These are phyloP conservation scores for Pseudocercospora fuligena DNA, from an alignment of 2,329 filamentous ascomycete species.

Conservation along the genomic window DNA sequence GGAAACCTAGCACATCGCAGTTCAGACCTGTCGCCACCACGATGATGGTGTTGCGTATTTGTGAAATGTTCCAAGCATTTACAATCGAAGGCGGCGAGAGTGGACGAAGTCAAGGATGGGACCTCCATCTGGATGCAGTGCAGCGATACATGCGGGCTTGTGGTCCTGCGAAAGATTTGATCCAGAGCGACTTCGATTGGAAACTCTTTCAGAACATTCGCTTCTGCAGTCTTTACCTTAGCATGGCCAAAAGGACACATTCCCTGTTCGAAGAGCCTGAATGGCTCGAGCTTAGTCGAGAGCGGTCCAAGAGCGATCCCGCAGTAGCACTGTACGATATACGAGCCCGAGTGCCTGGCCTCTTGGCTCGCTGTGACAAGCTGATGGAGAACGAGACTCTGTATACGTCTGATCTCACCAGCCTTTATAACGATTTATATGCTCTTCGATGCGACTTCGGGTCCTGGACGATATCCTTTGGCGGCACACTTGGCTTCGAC, in stretches of 20 bases:
- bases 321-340: background rate
- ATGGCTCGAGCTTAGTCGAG: background rate
- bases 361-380: background rate
- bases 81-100: background rate
- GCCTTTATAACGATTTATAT: background rate
- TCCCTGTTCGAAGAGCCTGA: background rate
- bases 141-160: slow-evolving; percentile 8
- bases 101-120: background rate
- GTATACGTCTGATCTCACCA: background rate
- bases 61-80: slow-evolving; percentile 8
- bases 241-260: background rate
- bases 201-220: slow-evolving; percentile 10
- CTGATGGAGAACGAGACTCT: background rate
- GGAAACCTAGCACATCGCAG: background rate
- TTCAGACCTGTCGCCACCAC: background rate
- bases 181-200: slow-evolving; percentile 12
- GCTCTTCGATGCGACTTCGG: background rate
- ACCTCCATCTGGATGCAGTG: slow-evolving; percentile 7
- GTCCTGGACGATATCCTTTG: background rate
- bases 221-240: slow-evolving; percentile 3
- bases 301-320: background rate
- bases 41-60: slow-evolving; percentile 8
- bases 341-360: background rate
- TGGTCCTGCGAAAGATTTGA: slow-evolving; percentile 8
- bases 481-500: background rate